phyloP scores from a whole-genome alignment of 2,329 filamentous ascomycete genomes.

The Bipolaris bicolor region DNA sequence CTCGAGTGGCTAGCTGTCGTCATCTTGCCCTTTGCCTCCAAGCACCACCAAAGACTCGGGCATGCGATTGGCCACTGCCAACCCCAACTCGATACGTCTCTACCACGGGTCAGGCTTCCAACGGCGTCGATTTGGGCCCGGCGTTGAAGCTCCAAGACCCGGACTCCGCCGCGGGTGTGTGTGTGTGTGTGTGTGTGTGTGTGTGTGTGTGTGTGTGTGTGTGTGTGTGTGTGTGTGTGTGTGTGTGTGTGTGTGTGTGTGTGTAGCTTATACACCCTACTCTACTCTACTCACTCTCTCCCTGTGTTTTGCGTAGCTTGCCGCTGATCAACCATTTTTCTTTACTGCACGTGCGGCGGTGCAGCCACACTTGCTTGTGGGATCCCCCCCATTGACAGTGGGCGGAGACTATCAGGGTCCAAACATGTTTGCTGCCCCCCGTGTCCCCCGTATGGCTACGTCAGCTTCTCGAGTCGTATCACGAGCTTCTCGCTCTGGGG shows the following conservation, averaged over 20 bases:
- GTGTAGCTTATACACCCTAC: too few species aligned
- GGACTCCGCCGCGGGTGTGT: constrained; percentile 1
- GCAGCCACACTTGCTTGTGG: constrained; percentile 7
- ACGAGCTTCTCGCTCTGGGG: constrained; percentile 50
- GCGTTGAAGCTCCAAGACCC: constrained; percentile 1
- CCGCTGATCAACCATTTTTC: background rate
- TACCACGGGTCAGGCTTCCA: constrained; percentile 18
- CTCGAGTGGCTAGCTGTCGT: background rate
- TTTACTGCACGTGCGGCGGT: constrained; percentile 3
- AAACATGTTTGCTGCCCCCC: background rate
- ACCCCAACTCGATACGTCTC: constrained; percentile 9
- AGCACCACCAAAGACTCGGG: background rate
- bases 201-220: too few species aligned
- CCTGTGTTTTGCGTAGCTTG: background rate
- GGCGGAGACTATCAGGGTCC: constrained; percentile 3
- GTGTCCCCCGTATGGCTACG: background rate
- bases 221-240: too few species aligned
- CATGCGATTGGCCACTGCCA: constrained; percentile 3
- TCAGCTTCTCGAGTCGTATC: constrained; percentile 33
- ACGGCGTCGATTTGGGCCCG: constrained; percentile 11
- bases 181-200: too few species aligned
- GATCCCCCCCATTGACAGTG: background rate
- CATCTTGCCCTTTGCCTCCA: constrained; percentile 2
- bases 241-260: too few species aligned
- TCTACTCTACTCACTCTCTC: background rate